These are phyloP conservation scores for Pichia gijzeniarum DNA, from an alignment of 805 yeast genomes.

Conservation along the genomic window DNA sequence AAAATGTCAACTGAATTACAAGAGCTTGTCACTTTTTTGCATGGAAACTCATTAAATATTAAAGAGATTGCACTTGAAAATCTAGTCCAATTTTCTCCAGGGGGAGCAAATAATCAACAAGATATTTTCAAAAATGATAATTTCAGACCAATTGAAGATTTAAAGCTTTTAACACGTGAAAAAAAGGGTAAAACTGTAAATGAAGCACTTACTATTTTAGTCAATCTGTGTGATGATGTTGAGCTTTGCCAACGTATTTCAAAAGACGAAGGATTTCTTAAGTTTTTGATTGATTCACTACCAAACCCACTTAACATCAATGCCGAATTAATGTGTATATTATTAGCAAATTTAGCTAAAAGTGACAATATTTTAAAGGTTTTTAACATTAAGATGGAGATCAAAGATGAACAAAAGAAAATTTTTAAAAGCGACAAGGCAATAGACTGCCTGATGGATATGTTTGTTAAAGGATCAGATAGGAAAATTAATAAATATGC, in stretches of 20 bases:
- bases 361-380: slow-evolving; percentile 54
- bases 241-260: slow-evolving; percentile 59
- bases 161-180: slow-evolving; percentile 53
- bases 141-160: slow-evolving; percentile 63
- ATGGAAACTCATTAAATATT: slow-evolving; percentile 72
- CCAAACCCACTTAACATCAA: slow-evolving; percentile 51
- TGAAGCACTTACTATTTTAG: slow-evolving; percentile 71
- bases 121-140: slow-evolving; percentile 64
- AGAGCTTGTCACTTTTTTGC: slow-evolving; percentile 69
- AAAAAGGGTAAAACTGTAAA: slow-evolving; percentile 49
- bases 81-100: slow-evolving; percentile 70
- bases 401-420: slow-evolving; percentile 31
- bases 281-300: slow-evolving; percentile 42
- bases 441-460: slow-evolving; percentile 79
- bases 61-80: slow-evolving; percentile 81
- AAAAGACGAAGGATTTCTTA: slow-evolving; percentile 52
- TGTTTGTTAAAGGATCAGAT: slow-evolving; percentile 80
- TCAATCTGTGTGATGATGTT: slow-evolving; percentile 71
- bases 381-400: slow-evolving; percentile 34
- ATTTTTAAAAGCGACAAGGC: slow-evolving; percentile 52
- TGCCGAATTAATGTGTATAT: slow-evolving; percentile 77
- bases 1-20: slow-evolving; percentile 17
- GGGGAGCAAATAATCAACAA: slow-evolving; percentile 50
- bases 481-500: slow-evolving; percentile 66
- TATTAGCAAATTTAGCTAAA: slow-evolving; percentile 82